Evolutionary conservation across 2,329 filamentous ascomycete genomes (phyloP), one percentile per base, ranked within the genome.

Genomic region (Clarireedia monteithiana): DNA sequence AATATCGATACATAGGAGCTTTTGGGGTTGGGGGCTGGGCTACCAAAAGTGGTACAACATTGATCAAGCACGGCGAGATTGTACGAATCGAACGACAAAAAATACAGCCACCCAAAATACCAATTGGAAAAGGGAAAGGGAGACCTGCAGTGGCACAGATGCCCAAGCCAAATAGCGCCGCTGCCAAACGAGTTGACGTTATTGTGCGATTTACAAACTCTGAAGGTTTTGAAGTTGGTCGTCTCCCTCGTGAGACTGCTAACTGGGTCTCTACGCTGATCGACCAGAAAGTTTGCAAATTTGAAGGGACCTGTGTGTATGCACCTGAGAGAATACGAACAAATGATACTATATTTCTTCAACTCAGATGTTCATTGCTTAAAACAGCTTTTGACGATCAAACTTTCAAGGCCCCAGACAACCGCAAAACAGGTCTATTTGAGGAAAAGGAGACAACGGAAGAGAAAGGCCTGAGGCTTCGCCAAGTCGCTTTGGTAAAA

Each of bases 21-120:
- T 94, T 97, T 71, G 94, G 94, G 7, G 91, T 89, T 4, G 89
- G 87, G 53, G 94, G 86, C 4, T 99, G 94, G 94, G 85, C 89
- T 5, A 97, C 92, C 3, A 83, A 85, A 64, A 96, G 90, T 69
- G 92, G 92, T 0, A 74, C 73, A 3, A 82, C 82, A 39, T 69
- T 96, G 5, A 68, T 99, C 26, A 87, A 84, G 62, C 88, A 95
- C 65, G 90, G 88, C 15, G 92, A 97, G 62, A 65, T 73, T n/a
- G 83, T 99, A 57, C 84, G 79, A 50, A 95, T 99, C 46, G 92
- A 97, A 71, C 84, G 94, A 45, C 84, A 90, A 58, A 91, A 87
- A 70, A 83, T 87, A 26, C 84, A 87, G 59, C 78, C 80, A 12
- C 77, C 81, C 1, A 75, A 73, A 60, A 64, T 70, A 61, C 58